phyloP scores from a whole-genome alignment of 345 rosid species.

The Hevea brasiliensis region DNA sequence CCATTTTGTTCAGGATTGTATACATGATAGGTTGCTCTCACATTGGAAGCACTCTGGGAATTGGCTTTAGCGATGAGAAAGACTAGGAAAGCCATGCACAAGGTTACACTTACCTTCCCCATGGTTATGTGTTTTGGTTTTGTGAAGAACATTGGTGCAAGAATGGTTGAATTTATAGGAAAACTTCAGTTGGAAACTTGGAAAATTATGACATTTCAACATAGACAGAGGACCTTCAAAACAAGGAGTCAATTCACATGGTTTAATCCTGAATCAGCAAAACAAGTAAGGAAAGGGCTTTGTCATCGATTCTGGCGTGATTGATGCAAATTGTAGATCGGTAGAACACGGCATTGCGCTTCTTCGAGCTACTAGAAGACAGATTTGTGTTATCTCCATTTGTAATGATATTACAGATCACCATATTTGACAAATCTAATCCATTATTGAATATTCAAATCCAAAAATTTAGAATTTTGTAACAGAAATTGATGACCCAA shows the following conservation, averaged over 20 bases:
- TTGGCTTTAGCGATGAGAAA: neutral
- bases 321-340: no score
- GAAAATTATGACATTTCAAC: neutral
- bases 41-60: conserved; percentile 33
- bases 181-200: neutral
- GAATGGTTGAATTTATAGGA: neutral
- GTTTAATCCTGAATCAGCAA: neutral
- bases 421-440: no score
- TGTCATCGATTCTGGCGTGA: no score
- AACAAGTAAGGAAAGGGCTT: no score
- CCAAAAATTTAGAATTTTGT: no score
- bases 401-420: no score
- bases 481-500: no score
- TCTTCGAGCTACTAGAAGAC: no score
- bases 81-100: neutral
- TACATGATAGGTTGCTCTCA: conserved; percentile 57
- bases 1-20: conserved; percentile 45
- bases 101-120: neutral
- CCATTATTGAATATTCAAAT: no score
- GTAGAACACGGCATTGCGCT: no score
- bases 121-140: neutral
- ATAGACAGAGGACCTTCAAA: neutral
- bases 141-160: neutral
- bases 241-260: neutral
- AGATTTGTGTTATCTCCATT: no score